phyloP scores from a whole-genome alignment of 176 grass and related monocot species.

The Musa beccarii region DNA sequence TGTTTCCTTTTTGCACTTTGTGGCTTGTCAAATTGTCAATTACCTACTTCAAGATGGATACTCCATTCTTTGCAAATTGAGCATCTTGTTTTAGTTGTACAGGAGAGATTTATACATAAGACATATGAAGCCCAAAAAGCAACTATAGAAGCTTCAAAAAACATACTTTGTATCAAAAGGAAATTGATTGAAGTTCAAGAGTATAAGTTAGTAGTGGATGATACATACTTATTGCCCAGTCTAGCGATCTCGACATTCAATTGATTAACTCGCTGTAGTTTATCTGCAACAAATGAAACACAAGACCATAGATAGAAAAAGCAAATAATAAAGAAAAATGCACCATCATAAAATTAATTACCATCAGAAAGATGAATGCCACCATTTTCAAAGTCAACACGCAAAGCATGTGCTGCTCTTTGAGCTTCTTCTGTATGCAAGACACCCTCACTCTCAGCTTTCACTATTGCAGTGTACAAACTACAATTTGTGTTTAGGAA shows the following conservation, averaged over 20 bases:
- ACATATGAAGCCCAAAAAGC: neutral
- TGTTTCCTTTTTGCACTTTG: neutral
- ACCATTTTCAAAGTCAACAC: constrained; percentile 84
- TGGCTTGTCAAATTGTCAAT: too few relatives aligned
- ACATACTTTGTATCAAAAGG: neutral
- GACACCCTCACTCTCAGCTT: constrained; percentile 53
- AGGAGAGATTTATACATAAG: neutral
- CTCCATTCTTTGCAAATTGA: too few relatives aligned
- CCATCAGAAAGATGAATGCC: constrained; percentile 84
- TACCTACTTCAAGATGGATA: too few relatives aligned
- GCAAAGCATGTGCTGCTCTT: constrained; percentile 56
- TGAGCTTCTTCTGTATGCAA: constrained; percentile 60
- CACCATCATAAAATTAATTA: constrained; percentile 24
- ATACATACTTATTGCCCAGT: constrained; percentile 88
- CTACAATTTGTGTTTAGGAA: constrained; percentile 70
- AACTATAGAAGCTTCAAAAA: neutral
- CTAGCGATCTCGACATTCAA: constrained; percentile 72
- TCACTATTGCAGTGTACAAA: constrained; percentile 74
- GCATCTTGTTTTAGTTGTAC: neutral
- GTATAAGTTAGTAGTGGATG: constrained; percentile 18
- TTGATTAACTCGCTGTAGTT: constrained; percentile 65
- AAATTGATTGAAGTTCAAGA: neutral
- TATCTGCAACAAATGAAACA: constrained; percentile 47
- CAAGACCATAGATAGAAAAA: constrained; percentile 6
- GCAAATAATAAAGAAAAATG: constrained; percentile 7